These are phyloP conservation scores for Lecanoromycetidae sp. DNA, from an alignment of 2,329 filamentous ascomycete species.

Conservation along the genomic window DNA sequence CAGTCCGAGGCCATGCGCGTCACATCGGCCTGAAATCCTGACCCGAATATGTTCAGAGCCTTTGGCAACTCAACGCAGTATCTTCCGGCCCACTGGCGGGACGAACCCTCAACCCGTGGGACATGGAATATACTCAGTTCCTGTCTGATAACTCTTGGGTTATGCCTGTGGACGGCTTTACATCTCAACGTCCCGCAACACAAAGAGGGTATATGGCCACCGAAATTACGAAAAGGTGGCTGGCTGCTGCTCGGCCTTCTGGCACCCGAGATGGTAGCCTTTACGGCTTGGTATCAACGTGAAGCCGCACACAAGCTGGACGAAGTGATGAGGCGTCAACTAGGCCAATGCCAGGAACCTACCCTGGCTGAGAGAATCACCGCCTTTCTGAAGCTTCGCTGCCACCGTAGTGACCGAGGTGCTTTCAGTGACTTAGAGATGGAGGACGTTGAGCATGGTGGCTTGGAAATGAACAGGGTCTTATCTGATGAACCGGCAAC, in stretches of 20 bases:
- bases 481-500: too few relatives aligned
- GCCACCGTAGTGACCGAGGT: too few relatives aligned
- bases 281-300: neutral
- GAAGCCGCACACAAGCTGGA: neutral
- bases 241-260: conserved; percentile 1
- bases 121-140: conserved; percentile 6
- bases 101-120: neutral
- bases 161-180: conserved; percentile 9
- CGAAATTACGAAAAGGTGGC: neutral
- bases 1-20: too few relatives aligned
- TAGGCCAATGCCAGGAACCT: neutral
- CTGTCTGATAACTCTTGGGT: conserved; percentile 8
- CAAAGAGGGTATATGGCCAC: neutral
- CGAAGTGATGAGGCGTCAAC: neutral
- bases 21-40: too few relatives aligned
- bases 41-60: too few relatives aligned
- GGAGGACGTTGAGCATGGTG: too few relatives aligned
- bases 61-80: too few relatives aligned
- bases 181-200: conserved; percentile 8
- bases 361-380: too few relatives aligned
- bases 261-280: conserved; percentile 8
- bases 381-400: too few relatives aligned
- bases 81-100: too few relatives aligned
- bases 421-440: too few relatives aligned
- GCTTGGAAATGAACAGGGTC: too few relatives aligned